phyloP scores from a whole-genome alignment of 2,329 filamentous ascomycete genomes.

The Cercospora nicotianae region DNA sequence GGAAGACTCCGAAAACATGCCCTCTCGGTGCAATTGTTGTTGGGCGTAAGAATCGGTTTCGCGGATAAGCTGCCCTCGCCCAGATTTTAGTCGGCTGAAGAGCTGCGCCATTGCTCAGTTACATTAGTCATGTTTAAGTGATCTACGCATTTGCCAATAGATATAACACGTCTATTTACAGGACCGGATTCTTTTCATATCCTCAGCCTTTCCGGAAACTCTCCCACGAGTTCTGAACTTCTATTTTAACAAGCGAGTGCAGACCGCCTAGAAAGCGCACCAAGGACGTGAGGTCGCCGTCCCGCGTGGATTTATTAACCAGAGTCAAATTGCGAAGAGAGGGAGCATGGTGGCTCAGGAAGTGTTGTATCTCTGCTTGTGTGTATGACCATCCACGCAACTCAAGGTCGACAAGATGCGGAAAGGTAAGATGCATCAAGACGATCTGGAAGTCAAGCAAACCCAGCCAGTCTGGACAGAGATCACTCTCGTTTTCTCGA shows the following conservation, averaged over 20 bases:
- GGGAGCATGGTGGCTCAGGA: not conserved
- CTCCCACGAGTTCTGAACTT: not conserved
- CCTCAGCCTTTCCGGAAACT: not conserved
- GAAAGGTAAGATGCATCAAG: not conserved
- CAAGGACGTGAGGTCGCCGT: not conserved
- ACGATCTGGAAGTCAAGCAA: not conserved
- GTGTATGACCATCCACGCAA: not conserved
- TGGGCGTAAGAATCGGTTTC: not conserved
- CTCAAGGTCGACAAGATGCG: not conserved
- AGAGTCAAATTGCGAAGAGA: not conserved
- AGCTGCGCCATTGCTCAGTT: not conserved
- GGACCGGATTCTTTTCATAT: not conserved
- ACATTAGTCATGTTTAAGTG: not conserved
- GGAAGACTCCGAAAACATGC: not conserved
- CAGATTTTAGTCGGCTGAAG: not conserved
- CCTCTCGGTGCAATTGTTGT: not conserved
- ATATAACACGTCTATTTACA: not conserved
- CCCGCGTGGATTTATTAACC: not conserved
- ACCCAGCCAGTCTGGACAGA: not conserved
- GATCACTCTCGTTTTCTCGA: not conserved
- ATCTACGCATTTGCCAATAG: not conserved
- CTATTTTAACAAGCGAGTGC: not conserved
- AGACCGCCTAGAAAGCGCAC: not conserved
- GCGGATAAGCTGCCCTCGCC: not conserved
- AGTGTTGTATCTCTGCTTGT: not conserved